Percentiles rank a stretch among this genome's conserved stretches.
These are phyloP conservation scores for Ceratobasidium sp. DNA, from an alignment of 1,284 basidiomycete species.

Conservation along the genomic window DNA sequence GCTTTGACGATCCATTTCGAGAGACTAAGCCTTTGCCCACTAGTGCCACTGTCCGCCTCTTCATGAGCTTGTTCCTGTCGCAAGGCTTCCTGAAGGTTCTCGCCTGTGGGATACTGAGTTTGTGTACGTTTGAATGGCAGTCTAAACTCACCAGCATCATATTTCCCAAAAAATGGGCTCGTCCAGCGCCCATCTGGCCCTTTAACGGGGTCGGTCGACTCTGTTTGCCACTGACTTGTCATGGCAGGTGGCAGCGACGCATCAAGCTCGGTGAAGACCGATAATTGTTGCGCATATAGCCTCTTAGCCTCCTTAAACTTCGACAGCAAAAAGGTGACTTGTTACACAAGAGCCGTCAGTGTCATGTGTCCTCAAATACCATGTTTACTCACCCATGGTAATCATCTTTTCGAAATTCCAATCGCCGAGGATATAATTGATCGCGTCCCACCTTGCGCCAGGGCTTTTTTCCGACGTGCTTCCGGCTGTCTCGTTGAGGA, in stretches of 20 bases:
- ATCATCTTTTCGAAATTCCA: constrained; percentile 25
- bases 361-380: no score
- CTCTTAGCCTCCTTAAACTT: constrained; percentile 1
- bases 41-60: no score
- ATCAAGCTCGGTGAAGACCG: neutral
- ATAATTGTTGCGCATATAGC: neutral
- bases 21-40: no score
- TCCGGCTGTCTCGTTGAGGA: constrained; percentile 1
- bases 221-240: neutral
- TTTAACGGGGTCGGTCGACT: neutral
- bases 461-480: constrained; percentile 19
- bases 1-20: neutral
- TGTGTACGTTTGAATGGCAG: no score
- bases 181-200: constrained; percentile 20
- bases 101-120: neutral
- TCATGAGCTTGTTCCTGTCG: no score
- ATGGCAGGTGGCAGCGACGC: neutral
- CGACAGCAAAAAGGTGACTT: neutral
- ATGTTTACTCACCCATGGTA: neutral
- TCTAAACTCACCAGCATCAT: neutral
- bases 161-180: constrained; percentile 1
- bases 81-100: neutral
- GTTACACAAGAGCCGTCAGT: no score
- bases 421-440: neutral
- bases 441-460: neutral